Percentiles rank a stretch among this genome's conserved stretches.
Conservation (phyloP, 495 filamentous ascomycete species). For the Penicillium manginii region DNA sequence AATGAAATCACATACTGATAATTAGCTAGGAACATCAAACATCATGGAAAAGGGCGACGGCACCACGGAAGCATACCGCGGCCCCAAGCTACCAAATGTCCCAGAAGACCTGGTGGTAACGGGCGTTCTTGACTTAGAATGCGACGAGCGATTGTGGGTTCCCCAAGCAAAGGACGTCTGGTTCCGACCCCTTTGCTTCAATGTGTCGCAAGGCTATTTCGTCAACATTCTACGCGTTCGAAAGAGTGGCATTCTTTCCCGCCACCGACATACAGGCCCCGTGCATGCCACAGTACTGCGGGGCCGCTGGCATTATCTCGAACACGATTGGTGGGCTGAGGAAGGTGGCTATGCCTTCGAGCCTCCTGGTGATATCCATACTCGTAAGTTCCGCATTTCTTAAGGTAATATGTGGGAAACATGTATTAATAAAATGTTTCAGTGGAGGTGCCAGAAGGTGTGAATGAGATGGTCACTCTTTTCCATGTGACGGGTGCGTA, state of each 20-base stretch:
- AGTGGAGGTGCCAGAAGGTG: constrained; percentile 23
- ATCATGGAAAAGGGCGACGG: constrained; percentile 11
- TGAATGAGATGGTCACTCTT: constrained; percentile 23
- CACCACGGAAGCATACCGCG: constrained; percentile 13
- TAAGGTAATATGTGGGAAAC: not conserved
- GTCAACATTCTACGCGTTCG: constrained; percentile 25
- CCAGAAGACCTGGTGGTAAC: constrained; percentile 21
- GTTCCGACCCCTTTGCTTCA: constrained; percentile 23
- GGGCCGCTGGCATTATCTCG: constrained; percentile 25
- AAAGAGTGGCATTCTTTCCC: constrained; percentile 23
- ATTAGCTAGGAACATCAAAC: not conserved
- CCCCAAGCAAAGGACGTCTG: constrained; percentile 26
- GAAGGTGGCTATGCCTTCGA: constrained; percentile 25
- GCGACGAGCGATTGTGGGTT: constrained; percentile 23
- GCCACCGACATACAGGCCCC: constrained; percentile 23
- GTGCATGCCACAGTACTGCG: constrained; percentile 20
- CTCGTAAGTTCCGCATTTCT: not conserved
- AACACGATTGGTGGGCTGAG: constrained; percentile 26
- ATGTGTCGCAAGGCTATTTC: constrained; percentile 26
- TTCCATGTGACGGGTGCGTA: constrained; percentile 28
- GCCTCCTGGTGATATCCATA: constrained; percentile 27
- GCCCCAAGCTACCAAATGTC: constrained; percentile 22
- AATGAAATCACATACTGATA: not conserved
- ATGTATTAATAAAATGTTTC: not conserved
- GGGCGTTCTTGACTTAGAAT: constrained; percentile 20